Base-by-base conservation (phyloP, 2,329 filamentous ascomycete genomes). In the Metarhizium brunneum region DNA sequence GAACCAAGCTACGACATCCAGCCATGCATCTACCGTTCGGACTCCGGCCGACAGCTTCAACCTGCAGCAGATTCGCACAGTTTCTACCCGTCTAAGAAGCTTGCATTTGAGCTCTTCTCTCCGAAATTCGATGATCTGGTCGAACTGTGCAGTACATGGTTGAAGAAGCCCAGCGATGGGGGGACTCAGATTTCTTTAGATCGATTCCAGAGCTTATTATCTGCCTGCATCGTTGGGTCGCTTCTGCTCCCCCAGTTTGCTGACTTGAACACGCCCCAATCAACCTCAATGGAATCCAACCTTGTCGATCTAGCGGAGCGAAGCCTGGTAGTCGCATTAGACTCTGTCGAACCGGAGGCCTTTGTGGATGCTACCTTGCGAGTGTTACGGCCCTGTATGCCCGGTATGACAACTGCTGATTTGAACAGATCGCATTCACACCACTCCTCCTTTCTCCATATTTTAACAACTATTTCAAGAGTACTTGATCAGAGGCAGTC, bases 81-180 rank as follows among this genome's bases (percentile, higher is more conserved):
- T 36, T 69, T 68, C 42, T 71, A 69, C 62, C 68, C 75, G 2
- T 74, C 76, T 2, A 79, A 72, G 57, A 81, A 77, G 57, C 67
- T 82, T 5, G 69, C 78, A 4, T 67, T 82, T 5, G 81, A 84
- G 59, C 71, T 83, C 1, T 67, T 84, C 32, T 74, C 71, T 43
- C 75, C 80, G 1, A 82, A 81, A 59, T 43, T 82, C 1, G 73
- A 77, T 49, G 78, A 81, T 48, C 61, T 83, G 6, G 64, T 68
- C 20, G 70, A 72, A 11, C 58, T 82, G 43, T 76, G 76, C 53
- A 68, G 71, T 16, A 72, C 73, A 2, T 82, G 80, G 79, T 69
- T 68, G 3, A 73, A 69, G 53, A 73, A 64, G 48, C 60, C 73
- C 62, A 64, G 70, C 29, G 78, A 82, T 51, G 75, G 72, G 0